phyloP scores from a whole-genome alignment of 2,329 filamentous ascomycete genomes.

The Venturia asperata region DNA sequence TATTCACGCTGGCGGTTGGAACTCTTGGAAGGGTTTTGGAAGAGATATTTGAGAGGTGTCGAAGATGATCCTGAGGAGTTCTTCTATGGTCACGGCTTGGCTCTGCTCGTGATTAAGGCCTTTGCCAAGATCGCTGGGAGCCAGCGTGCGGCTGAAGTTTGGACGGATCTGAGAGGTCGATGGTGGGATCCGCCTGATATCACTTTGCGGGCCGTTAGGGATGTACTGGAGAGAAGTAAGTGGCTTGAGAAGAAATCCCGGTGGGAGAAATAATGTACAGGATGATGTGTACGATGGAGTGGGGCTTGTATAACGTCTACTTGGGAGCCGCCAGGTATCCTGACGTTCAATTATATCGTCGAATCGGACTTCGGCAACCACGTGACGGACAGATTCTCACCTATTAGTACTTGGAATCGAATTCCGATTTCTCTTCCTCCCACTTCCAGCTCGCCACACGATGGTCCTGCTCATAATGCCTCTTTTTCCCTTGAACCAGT shows the following conservation, averaged over 20 bases:
- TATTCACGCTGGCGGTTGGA: constrained; percentile 64
- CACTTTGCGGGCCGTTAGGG: constrained; percentile 6
- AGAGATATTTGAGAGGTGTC: constrained; percentile 50
- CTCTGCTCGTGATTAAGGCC: constrained; percentile 54
- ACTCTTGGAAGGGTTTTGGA: constrained; percentile 62
- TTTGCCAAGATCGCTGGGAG: constrained; percentile 54
- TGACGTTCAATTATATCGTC: background rate
- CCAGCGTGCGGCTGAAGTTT: constrained; percentile 49
- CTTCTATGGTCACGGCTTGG: constrained; percentile 33
- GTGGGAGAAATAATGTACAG: background rate
- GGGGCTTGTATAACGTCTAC: background rate
- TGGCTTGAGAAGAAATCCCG: background rate
- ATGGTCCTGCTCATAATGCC: no score
- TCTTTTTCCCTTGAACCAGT: no score
- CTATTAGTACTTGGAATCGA: no score
- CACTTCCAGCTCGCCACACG: no score
- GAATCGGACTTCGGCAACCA: background rate
- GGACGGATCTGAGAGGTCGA: constrained; percentile 36
- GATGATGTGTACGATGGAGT: no score
- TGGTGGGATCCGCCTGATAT: constrained; percentile 35
- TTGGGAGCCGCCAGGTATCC: no score
- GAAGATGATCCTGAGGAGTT: constrained; percentile 25
- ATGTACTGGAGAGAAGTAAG: background rate
- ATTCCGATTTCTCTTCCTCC: no score
- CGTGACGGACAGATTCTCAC: background rate